Evolutionary conservation across 2,329 filamentous ascomycete species (phyloP).

Genomic region (Pyrenochaeta sp.): DNA sequence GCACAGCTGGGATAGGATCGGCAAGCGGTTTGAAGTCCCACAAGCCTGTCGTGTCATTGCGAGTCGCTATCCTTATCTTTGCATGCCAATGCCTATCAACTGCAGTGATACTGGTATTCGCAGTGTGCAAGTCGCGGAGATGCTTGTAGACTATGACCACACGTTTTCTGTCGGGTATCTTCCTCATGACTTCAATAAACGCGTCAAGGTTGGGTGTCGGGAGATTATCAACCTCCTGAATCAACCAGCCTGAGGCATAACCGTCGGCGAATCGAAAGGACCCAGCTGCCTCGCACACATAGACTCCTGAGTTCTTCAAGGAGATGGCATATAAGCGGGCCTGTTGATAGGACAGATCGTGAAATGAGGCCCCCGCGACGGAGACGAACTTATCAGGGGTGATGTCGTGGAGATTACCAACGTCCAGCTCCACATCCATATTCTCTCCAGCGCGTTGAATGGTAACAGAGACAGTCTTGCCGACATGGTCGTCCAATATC

Average conservation of each 20-base stretch:
- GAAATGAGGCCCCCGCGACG: constrained; percentile 93
- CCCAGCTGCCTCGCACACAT: constrained; percentile 91
- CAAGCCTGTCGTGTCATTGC: constrained; percentile 87
- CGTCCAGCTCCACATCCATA: constrained; percentile 81
- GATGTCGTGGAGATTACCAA: constrained; percentile 91
- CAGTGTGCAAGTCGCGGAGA: constrained; percentile 89
- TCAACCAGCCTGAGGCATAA: constrained; percentile 89
- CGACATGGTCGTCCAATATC: constrained; percentile 88
- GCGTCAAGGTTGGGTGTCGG: constrained; percentile 86
- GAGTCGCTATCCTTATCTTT: constrained; percentile 90
- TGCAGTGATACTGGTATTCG: constrained; percentile 90
- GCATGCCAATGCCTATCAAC: constrained; percentile 95
- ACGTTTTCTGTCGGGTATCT: constrained; percentile 80
- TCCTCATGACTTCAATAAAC: constrained; percentile 90
- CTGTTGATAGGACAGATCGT: constrained; percentile 96
- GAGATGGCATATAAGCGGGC: constrained; percentile 94
- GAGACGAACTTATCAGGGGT: constrained; percentile 96
- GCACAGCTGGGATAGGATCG: constrained; percentile 77
- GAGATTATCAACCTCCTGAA: constrained; percentile 91
- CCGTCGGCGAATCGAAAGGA: constrained; percentile 92
- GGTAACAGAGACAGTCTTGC: constrained; percentile 76
- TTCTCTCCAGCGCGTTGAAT: constrained; percentile 91
- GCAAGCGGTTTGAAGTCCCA: constrained; percentile 94
- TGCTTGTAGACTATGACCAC: constrained; percentile 97
- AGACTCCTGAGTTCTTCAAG: constrained; percentile 79